Conservation (phyloP, 345 rosid species). For the Eucalyptus victrix region DNA sequence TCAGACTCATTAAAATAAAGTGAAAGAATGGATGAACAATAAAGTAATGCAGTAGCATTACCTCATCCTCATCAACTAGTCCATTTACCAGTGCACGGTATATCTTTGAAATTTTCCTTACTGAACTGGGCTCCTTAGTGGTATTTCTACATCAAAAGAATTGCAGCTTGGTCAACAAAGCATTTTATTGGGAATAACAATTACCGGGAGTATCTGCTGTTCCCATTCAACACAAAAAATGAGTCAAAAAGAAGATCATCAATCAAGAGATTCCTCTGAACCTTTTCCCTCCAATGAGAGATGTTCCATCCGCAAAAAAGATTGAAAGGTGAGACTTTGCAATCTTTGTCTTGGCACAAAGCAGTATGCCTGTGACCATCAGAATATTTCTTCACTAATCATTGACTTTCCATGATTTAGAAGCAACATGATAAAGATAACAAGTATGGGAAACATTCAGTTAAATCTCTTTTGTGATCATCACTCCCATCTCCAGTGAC, state of each 20-base stretch:
- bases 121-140: constrained; percentile 7
- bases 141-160: not conserved
- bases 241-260: not conserved
- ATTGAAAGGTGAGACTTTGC: constrained; percentile 69
- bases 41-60: not conserved
- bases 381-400: not conserved
- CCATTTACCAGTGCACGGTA: constrained; percentile 69
- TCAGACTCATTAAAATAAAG: not conserved
- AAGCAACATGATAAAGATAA: not conserved
- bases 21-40: not conserved
- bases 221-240: not conserved
- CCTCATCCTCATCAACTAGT: constrained; percentile 56
- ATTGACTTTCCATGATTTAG: not conserved
- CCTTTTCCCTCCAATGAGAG: constrained; percentile 39
- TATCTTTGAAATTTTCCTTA: constrained; percentile 60
- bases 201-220: not conserved
- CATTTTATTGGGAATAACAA: not conserved
- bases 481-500: not conserved
- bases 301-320: constrained; percentile 81
- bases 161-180: not conserved
- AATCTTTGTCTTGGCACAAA: constrained; percentile 82
- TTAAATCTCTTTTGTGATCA: not conserved
- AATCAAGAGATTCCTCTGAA: not conserved
- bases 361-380: constrained; percentile 55
- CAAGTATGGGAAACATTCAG: not conserved